phyloP scores from a whole-genome alignment of 1,139 yeast genomes.

The Yamadazyma dendronema region DNA sequence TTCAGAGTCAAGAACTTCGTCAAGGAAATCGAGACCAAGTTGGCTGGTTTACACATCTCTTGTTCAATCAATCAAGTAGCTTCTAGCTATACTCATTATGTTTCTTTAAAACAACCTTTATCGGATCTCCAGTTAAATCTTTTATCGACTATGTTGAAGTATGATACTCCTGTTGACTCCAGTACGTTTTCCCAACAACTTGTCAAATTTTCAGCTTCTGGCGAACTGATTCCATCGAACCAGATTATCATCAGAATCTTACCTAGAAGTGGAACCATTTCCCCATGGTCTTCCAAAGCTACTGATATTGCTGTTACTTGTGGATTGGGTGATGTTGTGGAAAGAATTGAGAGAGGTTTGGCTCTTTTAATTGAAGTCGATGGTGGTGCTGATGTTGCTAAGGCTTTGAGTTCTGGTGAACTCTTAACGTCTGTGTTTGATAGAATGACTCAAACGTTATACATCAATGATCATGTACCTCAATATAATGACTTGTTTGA shows the following conservation, averaged over 20 bases:
- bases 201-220: conserved; percentile 30
- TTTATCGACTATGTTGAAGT: conserved; percentile 65
- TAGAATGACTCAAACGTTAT: conserved; percentile 88
- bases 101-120: conserved; percentile 50
- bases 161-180: conserved; percentile 67
- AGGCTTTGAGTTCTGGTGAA: conserved; percentile 18
- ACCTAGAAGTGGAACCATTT: conserved; percentile 94
- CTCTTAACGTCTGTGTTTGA: conserved; percentile 77
- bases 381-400: conserved; percentile 58
- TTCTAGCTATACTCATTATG: conserved; percentile 79
- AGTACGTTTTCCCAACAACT: conserved; percentile 44
- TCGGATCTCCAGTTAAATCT: conserved; percentile 42
- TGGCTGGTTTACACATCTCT: conserved; percentile 38
- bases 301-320: conserved; percentile 90
- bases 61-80: conserved; percentile 60
- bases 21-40: conserved; percentile 68
- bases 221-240: conserved; percentile 43
- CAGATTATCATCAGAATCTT: conserved; percentile 69
- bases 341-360: conserved; percentile 88
- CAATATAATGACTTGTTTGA: conserved; percentile 68
- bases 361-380: conserved; percentile 70
- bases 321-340: conserved; percentile 69
- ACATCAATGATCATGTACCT: conserved; percentile 53
- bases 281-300: conserved; percentile 99
- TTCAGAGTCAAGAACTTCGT: conserved; percentile 77